Conservation (phyloP, 495 filamentous ascomycete genomes). For the Podospora didyma region DNA sequence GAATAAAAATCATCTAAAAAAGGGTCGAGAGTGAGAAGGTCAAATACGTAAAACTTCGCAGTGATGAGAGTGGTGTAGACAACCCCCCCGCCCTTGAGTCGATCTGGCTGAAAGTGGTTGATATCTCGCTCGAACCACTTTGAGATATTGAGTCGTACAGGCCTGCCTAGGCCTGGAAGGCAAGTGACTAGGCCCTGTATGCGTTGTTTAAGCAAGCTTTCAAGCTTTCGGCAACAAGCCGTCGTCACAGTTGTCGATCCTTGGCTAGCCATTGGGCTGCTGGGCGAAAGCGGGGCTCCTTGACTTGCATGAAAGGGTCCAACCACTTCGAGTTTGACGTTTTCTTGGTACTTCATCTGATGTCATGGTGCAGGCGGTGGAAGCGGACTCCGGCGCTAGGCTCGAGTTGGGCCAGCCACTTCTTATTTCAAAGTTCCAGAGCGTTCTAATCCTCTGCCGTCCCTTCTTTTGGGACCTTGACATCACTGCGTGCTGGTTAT, state of each 20-base stretch:
- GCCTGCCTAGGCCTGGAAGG: no score
- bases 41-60: background rate
- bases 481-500: background rate
- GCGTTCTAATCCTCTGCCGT: background rate
- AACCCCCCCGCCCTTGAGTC: no score
- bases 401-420: background rate
- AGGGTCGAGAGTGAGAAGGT: background rate
- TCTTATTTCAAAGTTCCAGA: background rate
- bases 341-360: background rate
- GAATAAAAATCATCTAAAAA: no score
- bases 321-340: background rate
- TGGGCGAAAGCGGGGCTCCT: background rate
- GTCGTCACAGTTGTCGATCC: slow-evolving; percentile 11
- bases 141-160: no score
- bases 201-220: slow-evolving; percentile 7
- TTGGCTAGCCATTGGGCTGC: background rate
- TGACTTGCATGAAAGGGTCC: slow-evolving; percentile 5
- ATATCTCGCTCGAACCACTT: no score
- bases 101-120: no score
- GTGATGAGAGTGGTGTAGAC: no score
- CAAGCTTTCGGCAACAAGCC: background rate
- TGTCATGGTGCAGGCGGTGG: slow-evolving; percentile 10
- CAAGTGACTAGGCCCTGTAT: no score
- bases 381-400: background rate
- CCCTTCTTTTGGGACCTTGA: background rate